phyloP scores from a whole-genome alignment of 768 basidiomycete genomes.

The Zangia roseola region DNA sequence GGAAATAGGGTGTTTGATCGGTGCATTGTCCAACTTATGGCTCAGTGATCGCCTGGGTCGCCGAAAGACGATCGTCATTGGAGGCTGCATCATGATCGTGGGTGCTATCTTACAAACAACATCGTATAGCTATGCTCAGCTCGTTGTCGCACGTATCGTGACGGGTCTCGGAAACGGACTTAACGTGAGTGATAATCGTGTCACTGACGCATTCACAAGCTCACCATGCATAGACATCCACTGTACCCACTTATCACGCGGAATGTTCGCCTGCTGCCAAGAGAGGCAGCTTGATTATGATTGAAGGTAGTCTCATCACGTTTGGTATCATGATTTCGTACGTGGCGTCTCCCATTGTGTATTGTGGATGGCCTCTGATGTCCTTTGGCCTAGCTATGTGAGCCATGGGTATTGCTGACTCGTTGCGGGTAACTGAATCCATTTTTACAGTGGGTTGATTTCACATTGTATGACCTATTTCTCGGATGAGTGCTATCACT shows the following conservation, averaged over 20 bases:
- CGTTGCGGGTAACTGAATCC: constrained; percentile 2
- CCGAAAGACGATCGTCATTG: constrained; percentile 55
- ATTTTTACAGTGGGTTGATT: constrained; percentile 54
- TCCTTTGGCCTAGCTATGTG: constrained; percentile 18
- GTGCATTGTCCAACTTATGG: constrained; percentile 62
- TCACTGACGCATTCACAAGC: background rate
- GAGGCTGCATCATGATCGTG: constrained; percentile 58
- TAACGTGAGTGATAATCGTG: constrained; percentile 37
- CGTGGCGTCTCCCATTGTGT: constrained; percentile 22
- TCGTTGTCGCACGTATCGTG: constrained; percentile 58
- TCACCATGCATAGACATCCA: constrained; percentile 49
- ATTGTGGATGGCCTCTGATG: constrained; percentile 1
- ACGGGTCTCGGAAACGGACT: constrained; percentile 68
- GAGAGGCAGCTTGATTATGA: constrained; percentile 62
- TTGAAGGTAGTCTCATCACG: constrained; percentile 62
- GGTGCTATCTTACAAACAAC: constrained; percentile 61
- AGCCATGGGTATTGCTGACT: background rate
- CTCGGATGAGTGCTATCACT: background rate
- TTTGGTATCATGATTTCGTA: constrained; percentile 64
- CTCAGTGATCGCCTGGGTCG: constrained; percentile 60
- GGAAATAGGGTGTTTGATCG: constrained; percentile 65
- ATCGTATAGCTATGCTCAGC: constrained; percentile 56
- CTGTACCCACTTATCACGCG: constrained; percentile 62
- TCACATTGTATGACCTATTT: constrained; percentile 46
- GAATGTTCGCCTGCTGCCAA: constrained; percentile 62